A percentile compares a stretch with the other conserved stretches of the same genome.
phyloP scores from a whole-genome alignment of 2,329 filamentous ascomycete genomes.

The Apiospora marii region DNA sequence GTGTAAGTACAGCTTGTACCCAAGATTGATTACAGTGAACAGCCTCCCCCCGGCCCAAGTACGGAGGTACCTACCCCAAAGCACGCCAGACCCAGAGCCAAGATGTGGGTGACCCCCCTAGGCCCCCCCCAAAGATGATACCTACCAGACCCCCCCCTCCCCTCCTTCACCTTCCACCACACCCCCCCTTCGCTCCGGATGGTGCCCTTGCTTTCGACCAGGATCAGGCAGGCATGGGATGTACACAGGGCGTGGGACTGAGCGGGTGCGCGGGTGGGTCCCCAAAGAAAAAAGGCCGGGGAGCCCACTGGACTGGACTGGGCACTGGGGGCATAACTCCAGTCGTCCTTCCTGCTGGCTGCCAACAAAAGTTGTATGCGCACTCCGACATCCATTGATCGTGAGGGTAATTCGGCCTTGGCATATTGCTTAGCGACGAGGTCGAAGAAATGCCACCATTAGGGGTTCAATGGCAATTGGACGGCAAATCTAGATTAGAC shows the following conservation, averaged over 20 bases:
- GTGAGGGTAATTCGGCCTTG: background rate
- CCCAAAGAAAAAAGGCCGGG: slow-evolving; percentile 22
- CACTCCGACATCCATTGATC: background rate
- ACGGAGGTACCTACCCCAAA: slow-evolving; percentile 25
- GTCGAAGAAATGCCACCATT: background rate
- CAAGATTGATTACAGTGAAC: slow-evolving; percentile 23
- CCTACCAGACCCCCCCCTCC: slow-evolving; percentile 15
- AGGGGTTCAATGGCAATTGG: background rate
- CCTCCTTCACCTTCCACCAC: slow-evolving; percentile 20
- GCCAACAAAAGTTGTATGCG: background rate
- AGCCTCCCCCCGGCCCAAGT: slow-evolving; percentile 22
- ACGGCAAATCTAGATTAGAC: no score
- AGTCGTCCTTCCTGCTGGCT: slow-evolving; percentile 1
- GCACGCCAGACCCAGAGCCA: slow-evolving; percentile 24
- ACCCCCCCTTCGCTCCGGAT: slow-evolving; percentile 28
- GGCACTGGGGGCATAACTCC: slow-evolving; percentile 2
- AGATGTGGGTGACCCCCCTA: slow-evolving; percentile 29
- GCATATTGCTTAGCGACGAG: background rate
- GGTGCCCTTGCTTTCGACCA: slow-evolving; percentile 26
- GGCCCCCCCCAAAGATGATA: slow-evolving; percentile 26
- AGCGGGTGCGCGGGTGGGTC: slow-evolving; percentile 21
- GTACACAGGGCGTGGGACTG: slow-evolving; percentile 23
- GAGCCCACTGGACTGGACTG: slow-evolving; percentile 11
- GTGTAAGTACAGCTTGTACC: slow-evolving; percentile 19
- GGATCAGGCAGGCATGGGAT: slow-evolving; percentile 26